Evolutionary conservation across 306 rosid genomes (phyloP).

Genomic region (Arachis hypogaea): DNA sequence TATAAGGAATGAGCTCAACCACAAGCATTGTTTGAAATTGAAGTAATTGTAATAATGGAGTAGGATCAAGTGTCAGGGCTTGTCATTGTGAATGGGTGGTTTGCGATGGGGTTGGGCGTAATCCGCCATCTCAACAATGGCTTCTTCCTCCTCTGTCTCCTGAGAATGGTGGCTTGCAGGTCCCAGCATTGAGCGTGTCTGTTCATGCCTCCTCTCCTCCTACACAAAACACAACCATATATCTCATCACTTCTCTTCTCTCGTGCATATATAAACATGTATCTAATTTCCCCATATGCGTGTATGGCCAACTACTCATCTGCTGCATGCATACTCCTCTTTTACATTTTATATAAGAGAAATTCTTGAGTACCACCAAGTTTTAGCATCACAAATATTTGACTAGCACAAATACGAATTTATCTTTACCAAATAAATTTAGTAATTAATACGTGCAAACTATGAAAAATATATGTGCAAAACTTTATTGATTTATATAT

Average conservation of each 20-base stretch:
- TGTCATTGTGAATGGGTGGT: slow-evolving; percentile 90
- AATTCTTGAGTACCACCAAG: no score
- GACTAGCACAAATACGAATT: no score
- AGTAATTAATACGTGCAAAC: no score
- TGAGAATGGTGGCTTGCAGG: slow-evolving; percentile 40
- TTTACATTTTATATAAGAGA: no score
- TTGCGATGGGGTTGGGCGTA: slow-evolving; percentile 71
- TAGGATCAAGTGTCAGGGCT: slow-evolving; percentile 40
- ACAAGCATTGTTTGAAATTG: not conserved
- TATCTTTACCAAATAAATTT: no score
- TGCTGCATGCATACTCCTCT: slow-evolving; percentile 11
- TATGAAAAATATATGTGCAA: no score
- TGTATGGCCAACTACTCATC: no score
- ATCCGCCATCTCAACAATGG: slow-evolving; percentile 66
- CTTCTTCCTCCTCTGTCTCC: slow-evolving; percentile 49
- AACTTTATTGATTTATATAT: no score
- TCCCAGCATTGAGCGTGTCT: slow-evolving; percentile 47
- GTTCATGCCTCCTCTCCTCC: slow-evolving; percentile 43
- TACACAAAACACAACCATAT: slow-evolving; percentile 40
- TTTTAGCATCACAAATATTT: no score
- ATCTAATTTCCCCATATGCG: no score
- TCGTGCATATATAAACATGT: slow-evolving; percentile 13
- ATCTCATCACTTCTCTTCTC: slow-evolving; percentile 30
- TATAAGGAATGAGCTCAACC: not conserved
- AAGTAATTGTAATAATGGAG: no score